Conservation (phyloP, 106 monocot species). For the Allium sativum region DNA sequence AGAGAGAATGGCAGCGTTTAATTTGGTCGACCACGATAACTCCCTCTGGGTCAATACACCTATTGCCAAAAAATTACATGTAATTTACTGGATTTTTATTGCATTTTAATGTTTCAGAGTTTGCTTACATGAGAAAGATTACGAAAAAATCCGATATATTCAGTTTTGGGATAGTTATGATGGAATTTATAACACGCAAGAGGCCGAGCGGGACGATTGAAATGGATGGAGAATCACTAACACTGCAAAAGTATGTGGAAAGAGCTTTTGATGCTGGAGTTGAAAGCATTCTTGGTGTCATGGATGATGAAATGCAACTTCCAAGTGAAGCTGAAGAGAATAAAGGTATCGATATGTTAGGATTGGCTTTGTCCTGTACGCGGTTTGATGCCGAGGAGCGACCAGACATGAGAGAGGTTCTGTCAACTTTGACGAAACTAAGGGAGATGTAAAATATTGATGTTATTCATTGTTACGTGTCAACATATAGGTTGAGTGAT, state of each 20-base stretch:
- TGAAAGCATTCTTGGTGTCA: conserved; percentile 18
- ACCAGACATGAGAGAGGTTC: conserved; percentile 58
- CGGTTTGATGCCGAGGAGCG: conserved; percentile 34
- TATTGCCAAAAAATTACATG: too few relatives aligned
- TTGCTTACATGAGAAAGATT: conserved; percentile 76
- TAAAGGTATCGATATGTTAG: conserved; percentile 26
- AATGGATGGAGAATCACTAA: conserved; percentile 17
- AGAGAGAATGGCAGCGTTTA: too few relatives aligned
- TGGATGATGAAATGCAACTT: conserved; percentile 38
- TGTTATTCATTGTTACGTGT: too few relatives aligned
- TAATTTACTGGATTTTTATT: too few relatives aligned
- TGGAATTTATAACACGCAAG: conserved; percentile 72
- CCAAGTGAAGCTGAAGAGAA: conserved; percentile 27
- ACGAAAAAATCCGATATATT: conserved; percentile 80
- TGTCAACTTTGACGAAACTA: conserved; percentile 36
- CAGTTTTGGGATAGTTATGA: conserved; percentile 70
- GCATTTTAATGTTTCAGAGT: conserved; percentile 20
- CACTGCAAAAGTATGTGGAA: conserved; percentile 53
- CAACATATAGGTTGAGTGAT: too few relatives aligned
- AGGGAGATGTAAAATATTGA: neutral
- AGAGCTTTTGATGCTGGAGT: conserved; percentile 35
- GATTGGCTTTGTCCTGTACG: conserved; percentile 61
- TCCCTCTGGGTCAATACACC: too few relatives aligned
- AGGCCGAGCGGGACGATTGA: conserved; percentile 48
- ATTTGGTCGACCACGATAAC: too few relatives aligned